phyloP scores from a whole-genome alignment of 2,329 filamentous ascomycete species.

The Aotearoamyces nothofagi region DNA sequence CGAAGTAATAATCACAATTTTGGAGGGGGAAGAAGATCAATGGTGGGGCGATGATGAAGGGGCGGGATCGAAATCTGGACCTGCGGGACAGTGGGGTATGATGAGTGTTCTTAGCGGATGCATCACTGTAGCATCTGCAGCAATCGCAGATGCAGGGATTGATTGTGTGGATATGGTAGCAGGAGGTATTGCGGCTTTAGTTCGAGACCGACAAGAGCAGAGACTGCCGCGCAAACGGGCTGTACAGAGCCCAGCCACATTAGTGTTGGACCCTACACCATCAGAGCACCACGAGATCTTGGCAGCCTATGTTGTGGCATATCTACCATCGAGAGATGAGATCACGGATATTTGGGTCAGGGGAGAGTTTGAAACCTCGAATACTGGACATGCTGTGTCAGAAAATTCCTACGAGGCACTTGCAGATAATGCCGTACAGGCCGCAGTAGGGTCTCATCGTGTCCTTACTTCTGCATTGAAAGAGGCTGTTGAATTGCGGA shows the following conservation, averaged over 20 bases:
- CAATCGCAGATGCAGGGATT: conserved; percentile 86
- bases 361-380: conserved; percentile 37
- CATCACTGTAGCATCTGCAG: conserved; percentile 85
- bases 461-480: conserved; percentile 46
- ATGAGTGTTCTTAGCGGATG: conserved; percentile 88
- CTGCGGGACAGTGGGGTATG: conserved; percentile 62
- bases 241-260: conserved; percentile 21
- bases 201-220: conserved; percentile 24
- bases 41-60: conserved; percentile 42
- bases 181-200: conserved; percentile 76
- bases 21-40: conserved; percentile 81
- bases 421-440: conserved; percentile 47
- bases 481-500: conserved; percentile 32
- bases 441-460: conserved; percentile 39
- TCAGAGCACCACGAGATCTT: conserved; percentile 64
- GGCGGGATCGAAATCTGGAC: conserved; percentile 29
- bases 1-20: conserved; percentile 84
- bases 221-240: conserved; percentile 10
- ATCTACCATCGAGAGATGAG: conserved; percentile 75
- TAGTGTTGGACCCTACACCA: conserved; percentile 70
- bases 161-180: conserved; percentile 86
- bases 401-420: conserved; percentile 32
- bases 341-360: conserved; percentile 93
- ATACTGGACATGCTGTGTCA: conserved; percentile 23
- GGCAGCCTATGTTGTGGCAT: conserved; percentile 81